Evolutionary conservation across 805 yeast species (phyloP).

Genomic region (Yarrowia sp.): DNA sequence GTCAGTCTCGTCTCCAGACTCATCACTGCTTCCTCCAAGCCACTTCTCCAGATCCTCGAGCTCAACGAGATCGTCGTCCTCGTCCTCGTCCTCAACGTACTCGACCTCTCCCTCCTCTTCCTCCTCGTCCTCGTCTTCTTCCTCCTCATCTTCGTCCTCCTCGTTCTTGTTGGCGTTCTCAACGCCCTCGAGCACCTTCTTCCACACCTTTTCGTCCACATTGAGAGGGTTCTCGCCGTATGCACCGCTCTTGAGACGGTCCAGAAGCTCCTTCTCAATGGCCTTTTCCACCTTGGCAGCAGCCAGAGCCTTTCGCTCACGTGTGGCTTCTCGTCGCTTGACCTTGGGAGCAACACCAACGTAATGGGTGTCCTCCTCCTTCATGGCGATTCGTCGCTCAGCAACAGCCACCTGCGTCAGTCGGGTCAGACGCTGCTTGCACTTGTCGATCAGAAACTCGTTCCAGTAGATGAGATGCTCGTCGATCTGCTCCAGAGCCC

Average conservation of each 20-base stretch:
- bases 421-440: constrained; percentile 94
- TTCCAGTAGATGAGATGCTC: constrained; percentile 91
- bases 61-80: constrained; percentile 76
- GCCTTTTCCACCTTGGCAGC: constrained; percentile 98
- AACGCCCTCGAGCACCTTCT: constrained; percentile 80
- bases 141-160: constrained; percentile 57
- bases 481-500: constrained; percentile 88
- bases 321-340: constrained; percentile 87
- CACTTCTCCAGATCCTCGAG: constrained; percentile 92
- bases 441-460: constrained; percentile 85
- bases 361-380: constrained; percentile 90
- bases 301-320: constrained; percentile 95
- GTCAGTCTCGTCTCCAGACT: constrained; percentile 18
- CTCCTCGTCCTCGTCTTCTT: constrained; percentile 58
- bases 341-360: constrained; percentile 95
- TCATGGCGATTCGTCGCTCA: constrained; percentile 89
- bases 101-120: constrained; percentile 78
- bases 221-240: constrained; percentile 98
- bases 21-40: constrained; percentile 57
- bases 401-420: constrained; percentile 94
- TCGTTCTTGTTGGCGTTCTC: constrained; percentile 70
- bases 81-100: constrained; percentile 88
- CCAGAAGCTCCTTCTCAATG: constrained; percentile 92
- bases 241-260: constrained; percentile 95
- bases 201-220: constrained; percentile 96